phyloP scores from a whole-genome alignment of 2,329 filamentous ascomycete genomes.

The Colletotrichum endophyticum region DNA sequence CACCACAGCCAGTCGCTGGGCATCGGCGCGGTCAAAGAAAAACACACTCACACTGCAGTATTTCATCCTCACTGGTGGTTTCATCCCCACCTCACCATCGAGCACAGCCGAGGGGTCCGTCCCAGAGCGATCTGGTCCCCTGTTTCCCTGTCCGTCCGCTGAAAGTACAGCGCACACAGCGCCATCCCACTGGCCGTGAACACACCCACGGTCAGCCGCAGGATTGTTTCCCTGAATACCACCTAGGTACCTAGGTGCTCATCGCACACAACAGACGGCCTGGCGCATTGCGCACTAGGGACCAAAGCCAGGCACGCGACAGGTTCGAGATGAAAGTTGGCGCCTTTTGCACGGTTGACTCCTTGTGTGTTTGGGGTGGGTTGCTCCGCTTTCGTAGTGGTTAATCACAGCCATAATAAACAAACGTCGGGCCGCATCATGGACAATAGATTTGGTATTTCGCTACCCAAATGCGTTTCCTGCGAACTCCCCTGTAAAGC shows the following conservation, averaged over 20 bases:
- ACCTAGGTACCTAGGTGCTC: neutral
- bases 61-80: neutral
- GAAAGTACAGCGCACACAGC: neutral
- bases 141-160: constrained; percentile 4
- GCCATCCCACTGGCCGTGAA: neutral
- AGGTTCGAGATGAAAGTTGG: neutral
- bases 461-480: constrained; percentile 19
- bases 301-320: neutral
- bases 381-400: constrained; percentile 5
- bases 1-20: neutral
- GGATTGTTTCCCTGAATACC: neutral
- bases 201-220: neutral
- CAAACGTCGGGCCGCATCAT: neutral
- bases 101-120: constrained; percentile 4
- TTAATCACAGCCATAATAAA: neutral
- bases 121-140: neutral
- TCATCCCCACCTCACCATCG: constrained; percentile 11
- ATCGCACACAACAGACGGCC: neutral
- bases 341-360: neutral
- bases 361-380: neutral
- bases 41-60: neutral
- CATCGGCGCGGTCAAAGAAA: neutral
- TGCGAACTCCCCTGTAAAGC: constrained; percentile 19
- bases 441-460: constrained; percentile 17
- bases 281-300: constrained; percentile 11